Percentiles rank a stretch among this genome's conserved stretches.
Evolutionary conservation across 2,329 filamentous ascomycete species (phyloP).

Genomic region (Fusarium haematococcum): DNA sequence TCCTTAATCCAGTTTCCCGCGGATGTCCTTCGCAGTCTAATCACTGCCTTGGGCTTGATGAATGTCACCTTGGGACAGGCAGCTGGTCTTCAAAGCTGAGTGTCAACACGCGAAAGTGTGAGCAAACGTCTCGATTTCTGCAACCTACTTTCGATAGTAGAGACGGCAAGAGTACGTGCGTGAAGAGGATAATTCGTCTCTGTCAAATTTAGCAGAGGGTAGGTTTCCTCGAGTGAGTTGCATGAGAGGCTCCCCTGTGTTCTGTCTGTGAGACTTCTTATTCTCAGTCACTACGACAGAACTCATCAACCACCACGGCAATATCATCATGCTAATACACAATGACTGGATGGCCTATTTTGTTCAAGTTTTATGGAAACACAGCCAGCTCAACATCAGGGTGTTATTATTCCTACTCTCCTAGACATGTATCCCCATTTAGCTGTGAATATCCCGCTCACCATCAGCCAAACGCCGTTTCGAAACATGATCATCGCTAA

Average conservation of each 20-base stretch:
- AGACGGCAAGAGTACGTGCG: background rate
- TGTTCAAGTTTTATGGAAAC: background rate
- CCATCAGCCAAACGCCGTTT: background rate
- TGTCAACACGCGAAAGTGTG: background rate
- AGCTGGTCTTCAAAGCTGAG: background rate
- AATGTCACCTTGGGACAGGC: background rate
- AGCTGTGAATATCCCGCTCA: background rate
- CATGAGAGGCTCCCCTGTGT: background rate
- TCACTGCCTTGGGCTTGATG: background rate
- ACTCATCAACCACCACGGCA: background rate
- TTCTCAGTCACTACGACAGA: background rate
- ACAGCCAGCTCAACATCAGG: background rate
- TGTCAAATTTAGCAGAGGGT: background rate
- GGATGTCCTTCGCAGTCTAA: background rate
- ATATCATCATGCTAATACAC: background rate
- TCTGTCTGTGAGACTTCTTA: background rate
- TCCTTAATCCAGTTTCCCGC: accelerated
- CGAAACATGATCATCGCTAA: background rate
- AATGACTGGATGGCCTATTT: background rate
- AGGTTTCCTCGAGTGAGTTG: background rate
- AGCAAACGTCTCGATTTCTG: background rate
- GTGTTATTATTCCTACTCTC: background rate
- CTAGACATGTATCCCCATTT: background rate
- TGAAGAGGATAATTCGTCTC: background rate
- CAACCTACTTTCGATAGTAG: background rate